These are phyloP conservation scores for Zea luxurians DNA, from an alignment of 176 grass and related monocot species.

Conservation along the genomic window DNA sequence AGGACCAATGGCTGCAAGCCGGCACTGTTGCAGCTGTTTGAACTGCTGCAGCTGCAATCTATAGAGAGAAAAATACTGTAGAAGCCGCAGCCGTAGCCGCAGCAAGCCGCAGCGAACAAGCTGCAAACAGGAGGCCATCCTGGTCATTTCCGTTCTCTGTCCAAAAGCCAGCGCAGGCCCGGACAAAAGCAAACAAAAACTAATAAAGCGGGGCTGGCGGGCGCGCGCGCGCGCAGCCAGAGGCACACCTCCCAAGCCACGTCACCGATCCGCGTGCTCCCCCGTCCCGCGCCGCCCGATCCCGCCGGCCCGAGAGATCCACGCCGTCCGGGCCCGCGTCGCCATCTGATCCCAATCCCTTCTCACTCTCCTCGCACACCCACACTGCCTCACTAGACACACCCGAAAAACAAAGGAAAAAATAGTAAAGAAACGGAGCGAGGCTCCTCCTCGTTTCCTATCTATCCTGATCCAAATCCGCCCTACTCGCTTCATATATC, in stretches of 20 bases:
- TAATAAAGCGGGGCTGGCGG: conserved; percentile 28
- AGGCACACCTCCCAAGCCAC: conserved; percentile 18
- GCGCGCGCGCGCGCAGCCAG: background rate
- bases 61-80: no score
- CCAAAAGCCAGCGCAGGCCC: conserved; percentile 31
- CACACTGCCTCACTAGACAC: conserved; percentile 12
- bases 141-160: background rate
- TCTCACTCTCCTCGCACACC: background rate
- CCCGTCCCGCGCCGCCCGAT: conserved; percentile 9
- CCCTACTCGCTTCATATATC: conserved; percentile 20
- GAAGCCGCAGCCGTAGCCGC: no score
- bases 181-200: conserved; percentile 50
- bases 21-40: no score
- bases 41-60: no score
- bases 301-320: background rate
- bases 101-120: no score
- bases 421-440: conserved; percentile 40
- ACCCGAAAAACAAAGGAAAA: conserved; percentile 26
- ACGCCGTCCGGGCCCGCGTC: conserved; percentile 8
- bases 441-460: conserved; percentile 49
- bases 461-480: conserved; percentile 58
- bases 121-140: background rate
- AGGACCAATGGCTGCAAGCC: no score
- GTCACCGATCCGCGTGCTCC: conserved; percentile 76
- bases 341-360: conserved; percentile 11